Evolutionary conservation across 2,329 filamentous ascomycete genomes (phyloP), one percentile per base, ranked within the genome.

Genomic region (Purpureocillium lavendulum): DNA sequence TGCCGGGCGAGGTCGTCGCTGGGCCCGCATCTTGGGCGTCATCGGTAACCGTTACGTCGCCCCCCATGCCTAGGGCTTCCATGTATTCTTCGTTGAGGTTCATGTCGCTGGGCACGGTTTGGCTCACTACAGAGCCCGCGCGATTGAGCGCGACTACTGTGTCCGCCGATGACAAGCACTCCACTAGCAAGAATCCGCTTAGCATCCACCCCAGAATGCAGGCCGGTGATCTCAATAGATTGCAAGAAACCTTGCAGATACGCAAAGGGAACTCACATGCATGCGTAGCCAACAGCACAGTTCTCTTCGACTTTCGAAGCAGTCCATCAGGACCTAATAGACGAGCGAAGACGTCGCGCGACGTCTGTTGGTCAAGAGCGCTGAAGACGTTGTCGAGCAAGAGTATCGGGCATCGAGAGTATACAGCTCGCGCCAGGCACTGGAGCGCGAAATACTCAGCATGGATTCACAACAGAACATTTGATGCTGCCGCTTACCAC

Each of bases 401-500:
- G 4, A 36, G 13, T 7, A 44, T 16, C 3, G 35, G 17, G 15
- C 15, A 16, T 14, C 41, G 41, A 13, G 31, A 18, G 16, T 43
- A 43, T 2, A 40, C 41, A 8, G 41, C 41, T 29, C 41, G 24
- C 9, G 41, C 41, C 15, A 43, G 35, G 17, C 38, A 32, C 38
- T 40, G 16, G 29, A 3, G 32, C 15, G 9, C n/a, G n/a, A 14
- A 12, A 12, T 35, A 16, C 24, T 33, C 14, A 30, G 17, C 16
- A 26, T n/a, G 8, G 3, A 6, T n/a, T 10, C 32, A 6, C 14
- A 26, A 26, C 32, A 6, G 13, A 26, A 26, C 10, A 10, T 26
- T 6, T 10, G 21, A 5, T 26, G 21, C 21, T 15, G 21, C 13
- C 57, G 36, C 66, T 59, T 21, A 49, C 47, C 8, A 59, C 45